phyloP scores from a whole-genome alignment of 164 flowering plant genomes.

The Macadamia tetraphylla region DNA sequence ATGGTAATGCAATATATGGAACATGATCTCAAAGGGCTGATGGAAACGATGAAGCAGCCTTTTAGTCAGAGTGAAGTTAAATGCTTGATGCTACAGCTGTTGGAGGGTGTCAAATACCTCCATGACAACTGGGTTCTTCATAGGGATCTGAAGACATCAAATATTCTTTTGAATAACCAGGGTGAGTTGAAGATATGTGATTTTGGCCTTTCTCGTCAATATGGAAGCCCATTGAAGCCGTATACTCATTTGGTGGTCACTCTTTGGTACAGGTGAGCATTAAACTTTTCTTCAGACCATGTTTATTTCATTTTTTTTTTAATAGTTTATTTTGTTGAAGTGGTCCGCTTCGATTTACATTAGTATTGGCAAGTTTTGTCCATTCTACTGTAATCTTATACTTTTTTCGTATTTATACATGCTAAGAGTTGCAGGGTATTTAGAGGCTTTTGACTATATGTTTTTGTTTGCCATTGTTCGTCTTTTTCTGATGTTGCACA shows the following conservation, averaged over 20 bases:
- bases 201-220: conserved; percentile 79
- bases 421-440: not conserved
- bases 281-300: not conserved
- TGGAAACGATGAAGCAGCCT: conserved; percentile 54
- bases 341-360: too few relatives aligned
- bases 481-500: too few relatives aligned
- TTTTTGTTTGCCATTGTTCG: too few relatives aligned
- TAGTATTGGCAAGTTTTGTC: too few relatives aligned
- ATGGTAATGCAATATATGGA: conserved; percentile 90
- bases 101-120: conserved; percentile 67
- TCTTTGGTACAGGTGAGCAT: conserved; percentile 69
- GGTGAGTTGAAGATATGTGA: conserved; percentile 82
- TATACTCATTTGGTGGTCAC: conserved; percentile 76
- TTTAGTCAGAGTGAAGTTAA: conserved; percentile 74
- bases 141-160: conserved; percentile 81
- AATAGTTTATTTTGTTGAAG: too few relatives aligned
- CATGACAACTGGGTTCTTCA: conserved; percentile 86
- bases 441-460: too few relatives aligned
- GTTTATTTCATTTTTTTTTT: not conserved
- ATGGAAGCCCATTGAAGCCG: conserved; percentile 66
- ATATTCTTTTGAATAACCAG: conserved; percentile 58
- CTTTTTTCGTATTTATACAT: too few relatives aligned
- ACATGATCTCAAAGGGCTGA: conserved; percentile 62
- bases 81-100: conserved; percentile 66
- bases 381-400: too few relatives aligned